Evolutionary conservation across 2,329 filamentous ascomycete genomes (phyloP).

Genomic region (Beauveria sp.): DNA sequence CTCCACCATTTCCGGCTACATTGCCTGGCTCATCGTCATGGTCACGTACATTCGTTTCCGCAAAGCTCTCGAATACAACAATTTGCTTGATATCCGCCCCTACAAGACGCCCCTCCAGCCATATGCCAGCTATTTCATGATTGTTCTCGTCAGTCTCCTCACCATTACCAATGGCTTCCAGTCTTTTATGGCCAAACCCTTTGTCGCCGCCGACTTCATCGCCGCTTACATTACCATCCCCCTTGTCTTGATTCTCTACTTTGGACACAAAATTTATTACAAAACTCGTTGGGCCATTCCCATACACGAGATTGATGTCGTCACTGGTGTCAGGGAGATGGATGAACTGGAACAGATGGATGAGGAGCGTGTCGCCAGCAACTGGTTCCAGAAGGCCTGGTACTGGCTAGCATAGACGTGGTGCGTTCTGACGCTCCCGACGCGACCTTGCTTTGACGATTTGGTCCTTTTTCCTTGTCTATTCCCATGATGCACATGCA

Average conservation of each 20-base stretch:
- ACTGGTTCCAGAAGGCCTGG: conserved; percentile 45
- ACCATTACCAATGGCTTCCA: conserved; percentile 69
- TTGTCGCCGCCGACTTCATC: conserved; percentile 56
- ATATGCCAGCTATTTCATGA: conserved; percentile 55
- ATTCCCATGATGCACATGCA: not conserved
- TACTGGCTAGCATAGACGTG: conserved; percentile 40
- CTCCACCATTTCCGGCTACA: conserved; percentile 53
- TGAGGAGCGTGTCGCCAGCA: conserved; percentile 38
- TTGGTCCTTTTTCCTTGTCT: too few species aligned
- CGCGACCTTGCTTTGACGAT: not conserved
- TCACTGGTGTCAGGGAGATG: conserved; percentile 55
- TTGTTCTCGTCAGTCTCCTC: conserved; percentile 53
- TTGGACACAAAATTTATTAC: conserved; percentile 49
- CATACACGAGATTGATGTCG: conserved; percentile 45
- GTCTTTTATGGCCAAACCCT: conserved; percentile 61
- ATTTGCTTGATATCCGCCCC: conserved; percentile 42
- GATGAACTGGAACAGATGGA: conserved; percentile 47
- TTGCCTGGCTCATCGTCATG: conserved; percentile 53
- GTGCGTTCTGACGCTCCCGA: too few species aligned
- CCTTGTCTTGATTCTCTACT: conserved; percentile 55
- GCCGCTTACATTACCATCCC: conserved; percentile 56
- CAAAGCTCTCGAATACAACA: conserved; percentile 45
- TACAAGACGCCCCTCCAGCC: conserved; percentile 49
- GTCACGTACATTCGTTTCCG: conserved; percentile 54
- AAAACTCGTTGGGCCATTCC: conserved; percentile 36